Base-by-base conservation (phyloP, 2,329 filamentous ascomycete genomes). In the Aureobasidium pullulans region DNA sequence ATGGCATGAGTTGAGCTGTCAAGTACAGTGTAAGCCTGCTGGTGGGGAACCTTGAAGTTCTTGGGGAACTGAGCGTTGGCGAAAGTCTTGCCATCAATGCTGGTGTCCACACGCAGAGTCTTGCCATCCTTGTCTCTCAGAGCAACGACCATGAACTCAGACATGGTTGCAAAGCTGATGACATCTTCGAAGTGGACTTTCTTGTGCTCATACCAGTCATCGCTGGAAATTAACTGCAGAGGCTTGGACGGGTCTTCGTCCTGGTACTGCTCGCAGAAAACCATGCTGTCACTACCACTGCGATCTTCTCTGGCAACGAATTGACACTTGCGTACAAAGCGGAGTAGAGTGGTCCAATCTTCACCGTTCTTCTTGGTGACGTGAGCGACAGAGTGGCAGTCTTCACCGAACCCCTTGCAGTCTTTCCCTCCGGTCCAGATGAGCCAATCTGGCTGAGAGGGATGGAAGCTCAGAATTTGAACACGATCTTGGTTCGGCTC, bases 1-100 rank as follows among this genome's bases (percentile, higher is more conserved):
- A 99, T 82, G 1, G 94, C 89, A 72, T 97, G 93, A 0, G 91
- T 96, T 1, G 90, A 94, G 73, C 92, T 96, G 71, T 96, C 92
- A 32, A 99, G 80, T 3, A 97, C 89, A 0, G 94, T 99, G 73
- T 96, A 99, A 29, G 86, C 88, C 65, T 85, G 85, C 69, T 93
- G 84, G 67, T 90, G 85, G 15, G 84, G 80, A 39, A 94, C 85
- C 60, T 88, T 78, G 70, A 97, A 90, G 69, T 94, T 93, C 63
- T 82, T 81, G 1, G 94, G 95, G 75, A 97, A 97, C 54, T 88
- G 81, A 11, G 91, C 92, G 62, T 87, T 80, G 0, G 93, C 92
- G 67, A 94, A 99, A 6, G 78, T 84, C 63, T 82, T 80, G 58
- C 92, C 95, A 69, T 99, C 90, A 44, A 97, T 79, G 70, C 90